Conservation (phyloP, 192 early-diverging fungal genomes). For the Umbelopsis ramanniana region DNA sequence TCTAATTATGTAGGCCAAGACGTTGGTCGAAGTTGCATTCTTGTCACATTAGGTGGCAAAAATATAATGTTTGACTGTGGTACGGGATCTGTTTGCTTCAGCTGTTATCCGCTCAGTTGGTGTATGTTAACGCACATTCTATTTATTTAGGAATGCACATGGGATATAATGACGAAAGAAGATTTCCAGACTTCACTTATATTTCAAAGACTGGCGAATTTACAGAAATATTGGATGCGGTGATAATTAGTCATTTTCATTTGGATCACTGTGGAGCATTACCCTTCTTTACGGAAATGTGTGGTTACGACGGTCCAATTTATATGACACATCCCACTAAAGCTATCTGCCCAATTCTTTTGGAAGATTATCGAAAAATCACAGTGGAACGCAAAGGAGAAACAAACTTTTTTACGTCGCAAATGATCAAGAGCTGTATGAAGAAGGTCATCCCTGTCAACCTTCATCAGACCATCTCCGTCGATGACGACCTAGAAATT, state of each 20-base stretch:
- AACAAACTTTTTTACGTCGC: constrained; percentile 84
- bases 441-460: constrained; percentile 90
- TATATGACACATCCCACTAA: constrained; percentile 98
- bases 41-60: constrained; percentile 77
- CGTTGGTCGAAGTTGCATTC: constrained; percentile 83
- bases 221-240: constrained; percentile 83
- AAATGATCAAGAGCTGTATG: constrained; percentile 93
- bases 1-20: constrained; percentile 77
- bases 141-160: constrained; percentile 74
- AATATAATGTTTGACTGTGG: constrained; percentile 93
- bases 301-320: constrained; percentile 94
- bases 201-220: constrained; percentile 84
- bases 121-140: background rate
- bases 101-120: background rate
- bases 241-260: constrained; percentile 97
- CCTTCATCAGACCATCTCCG: constrained; percentile 82
- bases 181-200: constrained; percentile 95
- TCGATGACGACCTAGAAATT: constrained; percentile 83
- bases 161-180: constrained; percentile 91
- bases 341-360: constrained; percentile 91
- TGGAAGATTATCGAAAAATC: constrained; percentile 96
- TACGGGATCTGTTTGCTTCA: constrained; percentile 6
- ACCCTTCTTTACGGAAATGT: constrained; percentile 94
- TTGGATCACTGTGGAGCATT: constrained; percentile 98
- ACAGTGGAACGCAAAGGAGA: constrained; percentile 88